Conservation (phyloP, 805 yeast species). For the Myxozyma udenii region DNA sequence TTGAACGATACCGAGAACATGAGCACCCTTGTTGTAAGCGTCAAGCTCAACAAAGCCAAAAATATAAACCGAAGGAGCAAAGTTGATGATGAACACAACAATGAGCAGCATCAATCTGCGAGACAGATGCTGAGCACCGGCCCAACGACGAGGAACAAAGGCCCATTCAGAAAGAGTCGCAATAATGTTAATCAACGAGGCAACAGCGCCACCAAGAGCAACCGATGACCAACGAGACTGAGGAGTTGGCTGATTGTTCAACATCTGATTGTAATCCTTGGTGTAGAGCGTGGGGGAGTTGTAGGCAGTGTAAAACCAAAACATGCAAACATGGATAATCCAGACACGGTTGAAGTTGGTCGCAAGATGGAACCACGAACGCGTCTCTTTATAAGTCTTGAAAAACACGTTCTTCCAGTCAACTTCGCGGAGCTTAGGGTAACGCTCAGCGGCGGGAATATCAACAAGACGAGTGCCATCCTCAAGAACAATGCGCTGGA, state of each 20-base stretch:
- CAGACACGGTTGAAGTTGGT: slow-evolving; percentile 98
- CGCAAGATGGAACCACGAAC: slow-evolving; percentile 95
- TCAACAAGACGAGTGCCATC: slow-evolving; percentile 93
- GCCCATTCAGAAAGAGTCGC: slow-evolving; percentile 93
- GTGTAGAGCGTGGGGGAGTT: slow-evolving; percentile 91
- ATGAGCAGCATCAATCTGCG: slow-evolving; percentile 80
- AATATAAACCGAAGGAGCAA: slow-evolving; percentile 83
- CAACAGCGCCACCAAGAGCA: slow-evolving; percentile 89
- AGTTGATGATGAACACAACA: slow-evolving; percentile 62
- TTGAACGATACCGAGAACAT: slow-evolving; percentile 75
- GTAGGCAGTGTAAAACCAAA: slow-evolving; percentile 94
- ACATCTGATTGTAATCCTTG: slow-evolving; percentile 74
- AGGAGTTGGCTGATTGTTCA: slow-evolving; percentile 81
- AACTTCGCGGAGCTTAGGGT: slow-evolving; percentile 82
- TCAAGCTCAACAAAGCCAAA: slow-evolving; percentile 74
- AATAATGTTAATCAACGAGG: slow-evolving; percentile 70
- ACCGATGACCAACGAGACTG: slow-evolving; percentile 91
- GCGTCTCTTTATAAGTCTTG: slow-evolving; percentile 91
- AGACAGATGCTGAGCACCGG: slow-evolving; percentile 95
- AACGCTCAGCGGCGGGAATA: slow-evolving; percentile 85
- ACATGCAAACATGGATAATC: slow-evolving; percentile 85
- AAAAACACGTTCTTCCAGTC: slow-evolving; percentile 89
- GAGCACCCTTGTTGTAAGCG: slow-evolving; percentile 66
- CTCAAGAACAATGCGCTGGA: slow-evolving; percentile 82
- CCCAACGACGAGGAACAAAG: slow-evolving; percentile 97